A percentile compares a stretch with the other conserved stretches of the same genome.
Evolutionary conservation across 345 rosid genomes (phyloP).

Genomic region (Ricinus communis): DNA sequence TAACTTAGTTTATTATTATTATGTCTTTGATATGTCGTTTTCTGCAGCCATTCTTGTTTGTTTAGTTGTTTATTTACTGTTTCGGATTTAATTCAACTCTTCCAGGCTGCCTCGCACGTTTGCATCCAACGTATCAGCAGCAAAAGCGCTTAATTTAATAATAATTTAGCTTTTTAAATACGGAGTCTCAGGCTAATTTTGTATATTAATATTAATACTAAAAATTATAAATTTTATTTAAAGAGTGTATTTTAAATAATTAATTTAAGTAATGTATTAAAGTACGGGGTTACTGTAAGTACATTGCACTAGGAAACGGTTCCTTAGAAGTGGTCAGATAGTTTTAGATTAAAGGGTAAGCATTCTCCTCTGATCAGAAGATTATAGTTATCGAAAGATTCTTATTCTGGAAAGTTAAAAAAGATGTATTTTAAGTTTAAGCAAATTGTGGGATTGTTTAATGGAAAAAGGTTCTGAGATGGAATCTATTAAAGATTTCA

Average conservation of each 20-base stretch:
- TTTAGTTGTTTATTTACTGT: background rate
- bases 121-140: no score
- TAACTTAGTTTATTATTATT: no score
- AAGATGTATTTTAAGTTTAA: background rate
- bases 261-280: no score
- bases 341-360: background rate
- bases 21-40: background rate
- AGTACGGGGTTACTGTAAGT: background rate
- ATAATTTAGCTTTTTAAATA: no score
- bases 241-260: no score
- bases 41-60: background rate
- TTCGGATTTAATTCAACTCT: conserved; percentile 5
- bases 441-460: background rate
- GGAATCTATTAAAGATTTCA: background rate
- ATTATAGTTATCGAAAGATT: background rate
- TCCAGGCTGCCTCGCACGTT: conserved; percentile 10
- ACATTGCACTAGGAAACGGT: conserved; percentile 4
- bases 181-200: no score
- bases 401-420: background rate
- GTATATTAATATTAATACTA: no score
- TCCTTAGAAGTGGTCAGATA: background rate
- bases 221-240: no score
- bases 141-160: no score
- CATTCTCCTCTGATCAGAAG: background rate
- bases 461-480: background rate